Conservation (phyloP, 1,284 basidiomycete species). For the Phaffia rhodozyma region DNA sequence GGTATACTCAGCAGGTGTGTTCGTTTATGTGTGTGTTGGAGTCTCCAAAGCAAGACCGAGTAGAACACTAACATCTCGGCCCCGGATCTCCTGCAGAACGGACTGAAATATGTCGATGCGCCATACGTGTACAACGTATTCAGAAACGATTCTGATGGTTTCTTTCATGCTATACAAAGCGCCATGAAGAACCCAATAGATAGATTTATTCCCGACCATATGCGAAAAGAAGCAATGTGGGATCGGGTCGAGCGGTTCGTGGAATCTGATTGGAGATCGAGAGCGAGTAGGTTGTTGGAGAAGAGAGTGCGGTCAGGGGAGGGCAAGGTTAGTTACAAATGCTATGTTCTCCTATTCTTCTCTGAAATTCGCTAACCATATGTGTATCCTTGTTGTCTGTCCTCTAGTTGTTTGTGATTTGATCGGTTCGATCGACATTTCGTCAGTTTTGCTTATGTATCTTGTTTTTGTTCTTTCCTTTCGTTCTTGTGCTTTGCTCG, state of each 20-base stretch:
- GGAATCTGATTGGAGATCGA: background rate
- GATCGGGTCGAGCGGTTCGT: background rate
- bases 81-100: background rate
- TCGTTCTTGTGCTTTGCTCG: no score
- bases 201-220: background rate
- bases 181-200: constrained; percentile 4
- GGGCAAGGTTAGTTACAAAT: no score
- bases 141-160: background rate
- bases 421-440: no score
- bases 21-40: background rate
- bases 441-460: no score
- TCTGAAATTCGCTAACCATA: no score
- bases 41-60: background rate
- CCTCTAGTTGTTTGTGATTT: no score
- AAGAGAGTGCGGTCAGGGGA: no score
- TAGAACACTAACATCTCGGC: no score
- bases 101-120: background rate
- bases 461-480: no score
- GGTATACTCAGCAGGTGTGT: background rate
- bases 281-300: no score
- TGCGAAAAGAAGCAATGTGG: constrained; percentile 1
- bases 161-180: background rate
- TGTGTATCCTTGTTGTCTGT: no score
- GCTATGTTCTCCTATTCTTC: no score
- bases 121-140: constrained; percentile 7